Evolutionary conservation across 176 grass and related monocot genomes (phyloP), one percentile per base, ranked within the genome.

Genomic region (Saccharum officinarum): DNA sequence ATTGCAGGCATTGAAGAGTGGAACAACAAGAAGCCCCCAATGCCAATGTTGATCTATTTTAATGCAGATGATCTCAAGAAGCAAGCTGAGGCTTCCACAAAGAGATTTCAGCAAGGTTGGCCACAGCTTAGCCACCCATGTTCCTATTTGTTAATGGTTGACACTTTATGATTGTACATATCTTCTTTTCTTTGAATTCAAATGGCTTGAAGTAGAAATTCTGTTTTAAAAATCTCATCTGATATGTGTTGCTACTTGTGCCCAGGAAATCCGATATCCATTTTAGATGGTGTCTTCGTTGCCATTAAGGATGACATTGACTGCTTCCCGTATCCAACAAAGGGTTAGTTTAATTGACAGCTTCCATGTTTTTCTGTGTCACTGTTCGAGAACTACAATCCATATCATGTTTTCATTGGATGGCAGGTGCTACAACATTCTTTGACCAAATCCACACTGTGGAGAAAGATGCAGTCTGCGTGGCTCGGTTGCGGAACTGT

Each of bases 291-390:
- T 10, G 78, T 99, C 34, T 99, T 96, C 54, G 88, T 99, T 5
- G 93, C 93, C 46, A 92, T 96, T 49, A 99, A 99, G 67, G 97
- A 99, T 82, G 97, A 99, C 66, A 92, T 99, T n/a, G 97, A 99
- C 36, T 99, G 97, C 82, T 80, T 91, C 34, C 97, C 97, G 5
- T 94, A 96, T 78, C 93, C 93, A 85, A 92, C 91, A 26, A 95
- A 90, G 90, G 45, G 97, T 94, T 45, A 66, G 84, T 75, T 91
- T 74, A 73, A 37, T 68, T 26, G 5, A 81, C 67, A 71, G 13
- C 62, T 69, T 40, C 25, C 67, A 59, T 84, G 28, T 87, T 72
- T 59, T 90, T 7, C 18, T 26, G 3, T 44, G 14, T 28, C 50
- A 71, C 7, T 59, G 46, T 71, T 70, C 1, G 10, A 69, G 62